Evolutionary conservation across 2,329 filamentous ascomycete genomes (phyloP), one percentile per base, ranked within the genome.

Genomic region (Apiospora saccharicola): DNA sequence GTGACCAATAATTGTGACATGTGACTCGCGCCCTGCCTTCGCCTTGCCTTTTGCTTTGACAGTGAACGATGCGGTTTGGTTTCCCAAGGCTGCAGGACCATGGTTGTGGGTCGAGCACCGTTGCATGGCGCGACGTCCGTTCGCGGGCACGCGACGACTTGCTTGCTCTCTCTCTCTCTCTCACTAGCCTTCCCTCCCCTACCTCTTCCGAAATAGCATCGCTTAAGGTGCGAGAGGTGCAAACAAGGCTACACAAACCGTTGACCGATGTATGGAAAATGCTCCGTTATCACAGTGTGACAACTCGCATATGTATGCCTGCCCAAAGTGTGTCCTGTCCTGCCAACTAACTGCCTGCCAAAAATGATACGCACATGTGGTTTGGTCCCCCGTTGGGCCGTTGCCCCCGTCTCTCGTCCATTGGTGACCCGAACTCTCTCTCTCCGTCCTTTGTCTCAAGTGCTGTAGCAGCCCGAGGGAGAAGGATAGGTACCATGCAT

Each of bases 301-400:
- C 34, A 61, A 34, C 30, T 61, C 53, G 53, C 53, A 37, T 61
- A 61, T 13, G 49, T 61, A 30, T 57, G 16, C 30, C 53, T 61
- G 53, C 53, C 30, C 37, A 10, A 41, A 41, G 37, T 10, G 37
- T 41, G 37, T 10, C 37, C 37, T 41, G 37, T 41, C 37, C 37
- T 41, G 37, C 37, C 37, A 41, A 41, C 37, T 41, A 41, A 41
- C 37, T 41, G 37, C 37, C 37, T 41, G 37, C 37, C 37, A 10
- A 49, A 4, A 49, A 49, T 49, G 46, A n/a, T n/a, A 49, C 46
- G 10, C 22, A 10, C 46, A n/a, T n/a, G 6, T 49, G 46, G 46
- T 3, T 22, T 8, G n/a, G 46, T n/a, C 19, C 22, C 46, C 22
- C 26, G 26, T 30, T 30, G 26, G n/a, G n/a, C n/a, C n/a, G n/a